phyloP scores from a whole-genome alignment of 768 basidiomycete species.

The Harrya chromipes region DNA sequence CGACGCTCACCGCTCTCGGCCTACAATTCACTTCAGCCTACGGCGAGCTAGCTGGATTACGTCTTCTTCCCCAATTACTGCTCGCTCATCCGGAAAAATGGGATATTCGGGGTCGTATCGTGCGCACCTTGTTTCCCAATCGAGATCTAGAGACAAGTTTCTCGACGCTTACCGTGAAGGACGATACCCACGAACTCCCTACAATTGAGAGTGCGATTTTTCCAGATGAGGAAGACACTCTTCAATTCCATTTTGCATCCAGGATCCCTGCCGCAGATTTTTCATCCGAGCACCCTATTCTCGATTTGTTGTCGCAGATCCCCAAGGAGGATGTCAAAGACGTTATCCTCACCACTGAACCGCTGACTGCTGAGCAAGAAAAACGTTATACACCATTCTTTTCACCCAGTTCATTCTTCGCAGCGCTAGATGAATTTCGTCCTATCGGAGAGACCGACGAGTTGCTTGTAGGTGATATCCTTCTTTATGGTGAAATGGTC shows the following conservation, averaged over 20 bases:
- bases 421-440: constrained; percentile 39
- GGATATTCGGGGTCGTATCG: constrained; percentile 13
- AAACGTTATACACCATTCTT: constrained; percentile 61
- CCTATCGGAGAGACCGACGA: constrained; percentile 15
- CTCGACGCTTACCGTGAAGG: constrained; percentile 47
- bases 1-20: constrained; percentile 27
- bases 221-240: constrained; percentile 69
- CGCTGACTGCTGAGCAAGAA: constrained; percentile 45
- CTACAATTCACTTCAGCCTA: constrained; percentile 9
- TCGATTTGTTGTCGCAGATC: constrained; percentile 26
- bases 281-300: constrained; percentile 16
- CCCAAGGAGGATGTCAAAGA: constrained; percentile 45
- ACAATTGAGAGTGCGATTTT: constrained; percentile 34
- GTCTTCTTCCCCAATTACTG: constrained; percentile 29
- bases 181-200: constrained; percentile 36
- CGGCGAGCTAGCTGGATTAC: neutral
- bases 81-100: constrained; percentile 25
- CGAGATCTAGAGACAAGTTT: constrained; percentile 34
- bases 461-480: constrained; percentile 70
- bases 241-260: constrained; percentile 50
- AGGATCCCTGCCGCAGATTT: constrained; percentile 27
- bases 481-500: constrained; percentile 86
- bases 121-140: constrained; percentile 19
- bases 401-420: constrained; percentile 60
- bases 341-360: constrained; percentile 49